Evolutionary conservation across 495 filamentous ascomycete species (phyloP).

Genomic region (Hypoxylon cercidicola): DNA sequence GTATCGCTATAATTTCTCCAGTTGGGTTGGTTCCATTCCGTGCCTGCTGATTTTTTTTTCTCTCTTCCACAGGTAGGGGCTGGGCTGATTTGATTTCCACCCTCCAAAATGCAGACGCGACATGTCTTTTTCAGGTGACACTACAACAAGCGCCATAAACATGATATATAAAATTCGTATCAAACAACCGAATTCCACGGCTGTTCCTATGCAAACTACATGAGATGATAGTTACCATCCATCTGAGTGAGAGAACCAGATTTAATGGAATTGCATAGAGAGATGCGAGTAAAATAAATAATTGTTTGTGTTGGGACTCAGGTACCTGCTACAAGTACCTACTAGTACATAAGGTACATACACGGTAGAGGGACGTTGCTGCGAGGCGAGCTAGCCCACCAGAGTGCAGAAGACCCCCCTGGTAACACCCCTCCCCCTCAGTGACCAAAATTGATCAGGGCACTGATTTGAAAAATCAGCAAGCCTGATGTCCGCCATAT

Average conservation of each 20-base stretch:
- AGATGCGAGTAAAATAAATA: constrained; percentile 7
- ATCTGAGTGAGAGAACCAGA: neutral
- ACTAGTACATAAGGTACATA: neutral
- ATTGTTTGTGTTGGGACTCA: constrained; percentile 10
- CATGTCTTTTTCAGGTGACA: constrained; percentile 32
- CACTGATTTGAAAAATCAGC: constrained; percentile 47
- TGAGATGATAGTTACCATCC: constrained; percentile 1
- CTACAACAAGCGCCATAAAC: constrained; percentile 32
- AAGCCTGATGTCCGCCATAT: constrained; percentile 43
- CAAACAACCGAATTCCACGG: constrained; percentile 4
- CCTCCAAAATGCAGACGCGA: constrained; percentile 26
- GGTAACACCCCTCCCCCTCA: constrained; percentile 31
- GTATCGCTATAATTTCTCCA: constrained; percentile 30
- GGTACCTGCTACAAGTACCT: constrained; percentile 23
- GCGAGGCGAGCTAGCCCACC: constrained; percentile 19
- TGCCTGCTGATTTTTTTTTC: constrained; percentile 37
- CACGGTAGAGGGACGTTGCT: neutral
- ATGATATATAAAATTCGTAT: constrained; percentile 9
- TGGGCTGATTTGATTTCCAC: constrained; percentile 35
- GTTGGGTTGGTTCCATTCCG: constrained; percentile 39
- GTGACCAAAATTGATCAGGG: constrained; percentile 28
- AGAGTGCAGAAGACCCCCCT: constrained; percentile 25
- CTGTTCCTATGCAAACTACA: constrained; percentile 13
- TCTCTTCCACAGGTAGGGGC: constrained; percentile 40
- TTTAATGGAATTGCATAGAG: constrained; percentile 19